Base-by-base conservation (phyloP, 768 basidiomycete species). In the Amanita brunnescens region DNA sequence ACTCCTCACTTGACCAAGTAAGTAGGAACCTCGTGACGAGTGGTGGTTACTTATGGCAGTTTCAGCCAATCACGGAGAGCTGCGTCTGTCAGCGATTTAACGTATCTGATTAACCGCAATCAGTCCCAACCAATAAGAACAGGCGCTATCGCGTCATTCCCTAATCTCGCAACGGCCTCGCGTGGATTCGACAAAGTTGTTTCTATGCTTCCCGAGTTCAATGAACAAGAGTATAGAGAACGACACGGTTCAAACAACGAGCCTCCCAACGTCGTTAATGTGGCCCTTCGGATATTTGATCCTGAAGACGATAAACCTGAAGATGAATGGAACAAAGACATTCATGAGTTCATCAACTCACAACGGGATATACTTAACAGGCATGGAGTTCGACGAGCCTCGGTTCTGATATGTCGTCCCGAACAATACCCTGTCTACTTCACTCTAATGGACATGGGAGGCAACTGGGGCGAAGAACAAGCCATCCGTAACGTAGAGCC, bases 401-500 rank as follows among this genome's bases (percentile, higher is more conserved):
- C 95, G 1, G 80, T 96, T 67, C 70, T 98, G 52, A 83, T 98
- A 55, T 98, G 96, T 72, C 85, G 91, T 45, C 83, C 79, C 52
- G 86, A 87, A 44, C 83, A 88, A 64, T 98, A 98, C 67, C 96
- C 96, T 5, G 80, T 87, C 61, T 98, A 94, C 77, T 91, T 83
- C 73, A 98, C 96, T 45, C 70, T 98, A 13, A 85, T 95, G 51
- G 80, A 85, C 47, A 70, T 74, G 54, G 77, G 80, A 37, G 82
- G 78, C 12, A 65, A 67, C 13, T 99, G 96, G 96, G 78, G 74
- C 44, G 96, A 99, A 75, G 91, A 98, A 65, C 82, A 91, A 64
- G 86, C 93, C 12, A 95, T 99, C 65, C 87, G 96, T 65, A 96
- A 98, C 71, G 93, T 96, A 54, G 96, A 99, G 65, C 96, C 96